These are phyloP conservation scores for Solidago caesia DNA, from an alignment of 129 eudicot genomes.

Conservation along the genomic window DNA sequence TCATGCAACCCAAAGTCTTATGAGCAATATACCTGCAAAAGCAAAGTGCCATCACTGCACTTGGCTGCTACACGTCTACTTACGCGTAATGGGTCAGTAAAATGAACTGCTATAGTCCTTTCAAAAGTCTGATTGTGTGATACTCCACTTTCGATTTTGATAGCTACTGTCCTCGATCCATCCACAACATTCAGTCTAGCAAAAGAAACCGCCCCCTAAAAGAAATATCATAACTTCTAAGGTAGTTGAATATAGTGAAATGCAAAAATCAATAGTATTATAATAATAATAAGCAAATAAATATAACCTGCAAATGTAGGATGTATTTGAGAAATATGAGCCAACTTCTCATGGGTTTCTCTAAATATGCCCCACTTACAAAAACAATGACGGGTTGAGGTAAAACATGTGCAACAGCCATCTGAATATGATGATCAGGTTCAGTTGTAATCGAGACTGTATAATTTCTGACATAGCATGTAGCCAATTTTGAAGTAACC, in stretches of 20 bases:
- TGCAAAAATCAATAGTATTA: background rate
- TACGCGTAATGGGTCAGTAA: conserved; percentile 78
- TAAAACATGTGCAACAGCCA: no score
- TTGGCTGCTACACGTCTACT: conserved; percentile 79
- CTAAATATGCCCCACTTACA: no score
- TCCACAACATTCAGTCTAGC: conserved; percentile 82
- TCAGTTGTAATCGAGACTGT: conserved; percentile 73
- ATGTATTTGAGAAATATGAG: no score
- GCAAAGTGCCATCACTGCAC: conserved; percentile 80
- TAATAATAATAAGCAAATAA: conserved; percentile 10
- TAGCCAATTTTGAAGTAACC: conserved; percentile 73
- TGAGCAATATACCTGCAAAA: conserved; percentile 60
- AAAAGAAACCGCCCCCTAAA: conserved; percentile 45
- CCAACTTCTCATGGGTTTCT: no score
- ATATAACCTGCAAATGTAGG: conserved; percentile 55
- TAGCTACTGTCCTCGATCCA: conserved; percentile 87
- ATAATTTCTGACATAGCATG: conserved; percentile 56
- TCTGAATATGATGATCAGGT: conserved; percentile 32
- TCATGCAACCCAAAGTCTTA: no score
- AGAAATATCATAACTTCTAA: conserved; percentile 12
- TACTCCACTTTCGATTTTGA: conserved; percentile 87
- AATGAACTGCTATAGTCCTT: conserved; percentile 89
- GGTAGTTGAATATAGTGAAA: conserved; percentile 6
- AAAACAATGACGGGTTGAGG: no score
- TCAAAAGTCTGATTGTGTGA: conserved; percentile 94